These are phyloP conservation scores for Pharus latifolius DNA, from an alignment of 176 grass and related monocot genomes.

Conservation along the genomic window DNA sequence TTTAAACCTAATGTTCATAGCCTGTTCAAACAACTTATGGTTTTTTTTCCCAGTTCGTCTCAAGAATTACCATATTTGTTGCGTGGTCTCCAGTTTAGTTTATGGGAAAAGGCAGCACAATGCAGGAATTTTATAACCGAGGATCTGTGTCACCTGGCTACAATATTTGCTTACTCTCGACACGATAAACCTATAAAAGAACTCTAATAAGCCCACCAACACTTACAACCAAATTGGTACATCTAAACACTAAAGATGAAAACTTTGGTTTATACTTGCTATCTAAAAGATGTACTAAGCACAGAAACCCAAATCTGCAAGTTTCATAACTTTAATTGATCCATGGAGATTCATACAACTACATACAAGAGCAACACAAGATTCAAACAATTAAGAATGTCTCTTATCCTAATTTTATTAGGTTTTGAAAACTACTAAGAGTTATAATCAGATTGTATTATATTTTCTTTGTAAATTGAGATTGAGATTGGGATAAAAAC, in stretches of 20 bases:
- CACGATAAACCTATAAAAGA: too few relatives aligned
- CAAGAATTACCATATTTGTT: not conserved
- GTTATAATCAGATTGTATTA: too few relatives aligned
- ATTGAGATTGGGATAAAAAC: too few relatives aligned
- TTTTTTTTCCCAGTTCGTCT: not conserved
- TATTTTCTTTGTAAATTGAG: too few relatives aligned
- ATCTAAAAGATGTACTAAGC: not conserved
- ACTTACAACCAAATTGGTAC: not conserved
- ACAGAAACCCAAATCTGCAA: not conserved
- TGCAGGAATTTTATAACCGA: not conserved
- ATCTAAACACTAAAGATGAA: not conserved
- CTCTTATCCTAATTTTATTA: too few relatives aligned
- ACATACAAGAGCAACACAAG: not conserved
- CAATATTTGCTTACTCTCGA: too few relatives aligned
- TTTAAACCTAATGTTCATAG: not conserved
- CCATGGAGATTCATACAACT: not conserved
- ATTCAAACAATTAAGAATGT: not conserved
- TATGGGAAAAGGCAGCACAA: not conserved
- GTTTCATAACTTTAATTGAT: not conserved
- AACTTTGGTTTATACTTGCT: not conserved
- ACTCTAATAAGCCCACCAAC: not conserved
- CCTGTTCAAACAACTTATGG: not conserved
- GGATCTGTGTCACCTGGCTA: not conserved
- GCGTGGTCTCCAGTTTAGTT: not conserved
- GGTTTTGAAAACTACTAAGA: too few relatives aligned